These are phyloP conservation scores for Aspergillus avenaceus DNA, from an alignment of 495 filamentous ascomycete genomes.

Conservation along the genomic window DNA sequence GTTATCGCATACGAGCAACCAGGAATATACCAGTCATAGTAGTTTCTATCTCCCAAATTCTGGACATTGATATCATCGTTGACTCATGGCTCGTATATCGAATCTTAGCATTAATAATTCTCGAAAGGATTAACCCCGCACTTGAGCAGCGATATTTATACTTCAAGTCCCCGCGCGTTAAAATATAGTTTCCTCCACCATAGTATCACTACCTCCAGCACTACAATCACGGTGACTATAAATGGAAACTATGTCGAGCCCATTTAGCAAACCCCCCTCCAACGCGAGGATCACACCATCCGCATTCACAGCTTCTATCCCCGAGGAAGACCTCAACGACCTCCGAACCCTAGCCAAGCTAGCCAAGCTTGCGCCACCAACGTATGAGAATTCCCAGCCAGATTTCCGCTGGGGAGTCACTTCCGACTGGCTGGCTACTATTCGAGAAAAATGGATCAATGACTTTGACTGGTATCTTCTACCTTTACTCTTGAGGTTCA, in stretches of 20 bases:
- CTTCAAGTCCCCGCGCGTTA: no score
- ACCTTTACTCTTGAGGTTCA: not conserved
- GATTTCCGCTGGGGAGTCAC: conserved; percentile 52
- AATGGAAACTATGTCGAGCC: conserved; percentile 19
- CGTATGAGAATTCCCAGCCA: conserved; percentile 45
- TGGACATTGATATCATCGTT: no score
- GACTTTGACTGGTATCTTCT: conserved; percentile 39
- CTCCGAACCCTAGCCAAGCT: conserved; percentile 46
- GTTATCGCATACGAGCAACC: no score
- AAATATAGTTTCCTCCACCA: no score
- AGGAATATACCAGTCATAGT: no score
- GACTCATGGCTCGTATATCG: no score
- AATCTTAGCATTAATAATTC: no score
- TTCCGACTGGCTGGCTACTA: conserved; percentile 50
- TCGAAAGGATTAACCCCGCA: no score
- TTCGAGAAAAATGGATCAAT: conserved; percentile 49
- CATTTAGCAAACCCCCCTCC: conserved; percentile 24
- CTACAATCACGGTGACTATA: no score
- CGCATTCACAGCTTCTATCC: conserved; percentile 41
- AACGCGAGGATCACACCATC: conserved; percentile 13
- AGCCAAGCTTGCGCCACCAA: conserved; percentile 46
- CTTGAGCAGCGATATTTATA: no score
- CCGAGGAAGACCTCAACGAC: conserved; percentile 42
- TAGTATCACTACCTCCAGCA: no score
- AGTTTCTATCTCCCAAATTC: no score